Conservation (phyloP, 2,329 filamentous ascomycete species). For the Ascomycota sp. region DNA sequence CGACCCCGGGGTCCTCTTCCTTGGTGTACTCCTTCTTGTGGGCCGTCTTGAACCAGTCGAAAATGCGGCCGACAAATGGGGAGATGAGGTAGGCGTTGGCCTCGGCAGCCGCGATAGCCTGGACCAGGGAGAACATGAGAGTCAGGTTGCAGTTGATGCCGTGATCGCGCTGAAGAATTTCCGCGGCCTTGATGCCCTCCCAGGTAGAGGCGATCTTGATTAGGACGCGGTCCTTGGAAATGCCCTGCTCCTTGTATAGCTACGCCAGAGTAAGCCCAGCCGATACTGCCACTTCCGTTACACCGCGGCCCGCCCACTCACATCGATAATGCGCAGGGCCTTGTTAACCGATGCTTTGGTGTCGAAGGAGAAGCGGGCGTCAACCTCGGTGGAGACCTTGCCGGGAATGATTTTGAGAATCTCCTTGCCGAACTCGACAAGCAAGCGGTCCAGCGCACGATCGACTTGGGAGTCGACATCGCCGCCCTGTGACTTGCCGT, state of each 20-base stretch:
- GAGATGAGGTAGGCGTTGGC: constrained; percentile 94
- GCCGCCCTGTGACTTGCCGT: constrained; percentile 59
- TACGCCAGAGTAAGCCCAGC: constrained; percentile 15
- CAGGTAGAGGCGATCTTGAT: constrained; percentile 99
- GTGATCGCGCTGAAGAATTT: constrained; percentile 90
- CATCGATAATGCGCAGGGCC: constrained; percentile 91
- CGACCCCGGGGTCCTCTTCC: constrained; percentile 87
- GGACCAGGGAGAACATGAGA: constrained; percentile 89
- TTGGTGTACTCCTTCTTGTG: constrained; percentile 85
- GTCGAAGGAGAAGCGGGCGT: constrained; percentile 89
- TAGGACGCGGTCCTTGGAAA: constrained; percentile 81
- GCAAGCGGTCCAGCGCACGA: constrained; percentile 71
- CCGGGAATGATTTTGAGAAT: constrained; percentile 93
- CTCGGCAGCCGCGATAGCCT: constrained; percentile 92
- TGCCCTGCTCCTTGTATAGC: constrained; percentile 87
- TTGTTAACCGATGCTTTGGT: constrained; percentile 82
- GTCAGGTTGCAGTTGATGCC: constrained; percentile 97
- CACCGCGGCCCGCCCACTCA: constrained; percentile 26
- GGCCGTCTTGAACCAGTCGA: constrained; percentile 97
- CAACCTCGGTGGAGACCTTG: constrained; percentile 97
- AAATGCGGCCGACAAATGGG: constrained; percentile 95
- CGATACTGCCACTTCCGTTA: constrained; percentile 1
- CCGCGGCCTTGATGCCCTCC: constrained; percentile 97
- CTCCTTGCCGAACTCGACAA: constrained; percentile 96
- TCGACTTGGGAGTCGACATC: constrained; percentile 69